Evolutionary conservation across 441 rosid species (phyloP).

Genomic region (Melastoma candidum): DNA sequence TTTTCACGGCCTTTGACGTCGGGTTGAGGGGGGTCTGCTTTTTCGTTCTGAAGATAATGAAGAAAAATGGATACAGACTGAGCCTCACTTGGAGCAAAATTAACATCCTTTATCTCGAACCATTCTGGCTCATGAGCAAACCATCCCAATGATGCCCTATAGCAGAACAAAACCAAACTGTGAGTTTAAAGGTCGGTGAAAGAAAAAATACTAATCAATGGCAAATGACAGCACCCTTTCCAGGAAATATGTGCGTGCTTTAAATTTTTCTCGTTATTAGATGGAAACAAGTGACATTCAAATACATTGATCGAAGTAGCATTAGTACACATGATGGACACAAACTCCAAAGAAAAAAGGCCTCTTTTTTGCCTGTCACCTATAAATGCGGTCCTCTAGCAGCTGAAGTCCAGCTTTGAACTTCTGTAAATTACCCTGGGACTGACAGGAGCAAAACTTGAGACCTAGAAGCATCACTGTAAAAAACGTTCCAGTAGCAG

Average conservation of each 20-base stretch:
- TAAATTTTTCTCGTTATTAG: too few species aligned
- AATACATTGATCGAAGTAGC: too few species aligned
- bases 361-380: slow-evolving; percentile 29
- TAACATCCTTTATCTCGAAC: slow-evolving; percentile 53
- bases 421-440: slow-evolving; percentile 76
- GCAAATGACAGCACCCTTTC: too few species aligned
- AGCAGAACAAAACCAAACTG: slow-evolving; percentile 18
- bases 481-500: slow-evolving; percentile 94
- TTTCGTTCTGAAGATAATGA: slow-evolving; percentile 65
- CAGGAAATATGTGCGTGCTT: too few species aligned
- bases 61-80: slow-evolving; percentile 73
- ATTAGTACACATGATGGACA: background rate
- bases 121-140: slow-evolving; percentile 96
- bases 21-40: slow-evolving; percentile 42
- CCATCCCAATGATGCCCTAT: slow-evolving; percentile 95
- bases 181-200: too few species aligned
- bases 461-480: slow-evolving; percentile 97
- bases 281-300: too few species aligned
- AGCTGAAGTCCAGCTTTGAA: slow-evolving; percentile 84
- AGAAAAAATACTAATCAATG: too few species aligned
- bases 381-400: slow-evolving; percentile 85
- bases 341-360: slow-evolving; percentile 8
- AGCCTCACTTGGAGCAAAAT: slow-evolving; percentile 79
- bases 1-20: slow-evolving; percentile 62
- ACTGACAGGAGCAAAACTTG: slow-evolving; percentile 84